phyloP scores from a whole-genome alignment of 2,329 filamentous ascomycete genomes.

The Aspergillus carbonarius region DNA sequence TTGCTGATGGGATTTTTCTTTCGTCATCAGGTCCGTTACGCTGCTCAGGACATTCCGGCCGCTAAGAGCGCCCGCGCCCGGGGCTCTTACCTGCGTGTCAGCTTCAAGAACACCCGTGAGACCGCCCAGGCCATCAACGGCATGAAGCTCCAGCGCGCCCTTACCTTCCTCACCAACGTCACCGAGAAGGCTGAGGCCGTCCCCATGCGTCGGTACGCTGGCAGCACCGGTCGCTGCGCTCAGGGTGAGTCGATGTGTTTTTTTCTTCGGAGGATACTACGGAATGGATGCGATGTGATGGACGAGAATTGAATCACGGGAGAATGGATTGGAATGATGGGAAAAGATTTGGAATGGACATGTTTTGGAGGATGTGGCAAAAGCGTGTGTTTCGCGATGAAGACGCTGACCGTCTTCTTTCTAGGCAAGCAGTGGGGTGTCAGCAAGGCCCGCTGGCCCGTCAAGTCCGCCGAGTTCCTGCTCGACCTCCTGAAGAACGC shows the following conservation, averaged over 20 bases:
- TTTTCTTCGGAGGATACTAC: slow-evolving; percentile 12
- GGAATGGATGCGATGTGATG: neutral
- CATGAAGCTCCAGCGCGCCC: slow-evolving; percentile 94
- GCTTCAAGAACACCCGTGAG: slow-evolving; percentile 99
- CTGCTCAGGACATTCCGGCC: slow-evolving; percentile 80
- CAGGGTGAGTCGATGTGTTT: slow-evolving; percentile 74
- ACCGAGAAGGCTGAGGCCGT: slow-evolving; percentile 95
- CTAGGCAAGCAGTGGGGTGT: slow-evolving; percentile 98
- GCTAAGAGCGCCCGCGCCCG: slow-evolving; percentile 96
- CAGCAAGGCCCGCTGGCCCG: slow-evolving; percentile 95
- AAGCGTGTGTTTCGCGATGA: neutral
- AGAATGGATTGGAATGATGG: neutral
- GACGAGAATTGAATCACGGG: slow-evolving; percentile 1
- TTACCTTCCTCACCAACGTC: slow-evolving; percentile 98
- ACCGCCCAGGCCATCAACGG: slow-evolving; percentile 99
- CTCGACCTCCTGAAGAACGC: slow-evolving; percentile 97
- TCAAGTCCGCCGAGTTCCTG: slow-evolving; percentile 98
- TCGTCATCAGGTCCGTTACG: slow-evolving; percentile 80
- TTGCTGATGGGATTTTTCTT: slow-evolving; percentile 32
- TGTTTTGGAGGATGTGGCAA: neutral
- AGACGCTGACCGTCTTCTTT: slow-evolving; percentile 10
- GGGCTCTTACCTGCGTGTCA: slow-evolving; percentile 98
- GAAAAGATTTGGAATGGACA: neutral
- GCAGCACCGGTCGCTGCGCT: slow-evolving; percentile 90
- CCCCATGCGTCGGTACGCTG: slow-evolving; percentile 96